Evolutionary conservation across 2,329 filamentous ascomycete genomes (phyloP).

Genomic region (Alternaria gansuensis): DNA sequence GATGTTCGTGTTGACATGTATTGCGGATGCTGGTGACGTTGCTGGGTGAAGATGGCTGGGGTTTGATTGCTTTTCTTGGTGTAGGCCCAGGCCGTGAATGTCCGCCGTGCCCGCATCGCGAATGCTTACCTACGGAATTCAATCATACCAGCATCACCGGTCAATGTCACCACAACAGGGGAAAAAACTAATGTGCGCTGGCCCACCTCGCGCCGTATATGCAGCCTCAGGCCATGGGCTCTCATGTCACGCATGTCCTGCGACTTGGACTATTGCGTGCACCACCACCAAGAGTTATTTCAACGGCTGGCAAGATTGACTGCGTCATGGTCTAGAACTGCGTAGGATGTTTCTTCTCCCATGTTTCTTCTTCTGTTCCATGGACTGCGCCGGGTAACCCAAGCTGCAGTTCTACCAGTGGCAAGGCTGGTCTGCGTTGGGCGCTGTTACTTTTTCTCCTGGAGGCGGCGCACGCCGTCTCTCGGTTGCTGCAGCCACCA

Average conservation of each 20-base stretch:
- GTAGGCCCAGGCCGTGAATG: not conserved
- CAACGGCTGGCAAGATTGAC: not conserved
- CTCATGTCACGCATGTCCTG: slow-evolving; percentile 2
- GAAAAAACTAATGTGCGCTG: slow-evolving; percentile 12
- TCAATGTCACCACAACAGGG: slow-evolving; percentile 7
- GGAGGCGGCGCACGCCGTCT: slow-evolving; percentile 8
- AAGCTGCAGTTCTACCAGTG: not conserved
- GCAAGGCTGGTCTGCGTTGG: slow-evolving; percentile 2
- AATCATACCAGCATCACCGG: slow-evolving; percentile 8
- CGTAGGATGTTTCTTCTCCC: not conserved
- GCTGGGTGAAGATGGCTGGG: not conserved
- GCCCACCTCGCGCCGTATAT: slow-evolving; percentile 10
- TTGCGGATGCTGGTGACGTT: not conserved
- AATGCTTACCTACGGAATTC: too few species aligned
- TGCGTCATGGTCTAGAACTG: slow-evolving; percentile 4
- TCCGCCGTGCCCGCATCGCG: not conserved
- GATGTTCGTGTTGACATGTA: not conserved
- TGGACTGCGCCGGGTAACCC: not conserved
- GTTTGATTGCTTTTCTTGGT: not conserved
- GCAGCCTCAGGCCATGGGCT: slow-evolving; percentile 11
- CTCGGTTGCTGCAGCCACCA: slow-evolving; percentile 16
- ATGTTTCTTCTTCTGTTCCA: not conserved
- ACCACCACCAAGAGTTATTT: not conserved
- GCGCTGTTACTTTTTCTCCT: slow-evolving; percentile 3
- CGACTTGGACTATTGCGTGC: not conserved